These are phyloP conservation scores for Pseudopyrenochaeta lycopersici DNA, from an alignment of 2,329 filamentous ascomycete species.

Conservation along the genomic window DNA sequence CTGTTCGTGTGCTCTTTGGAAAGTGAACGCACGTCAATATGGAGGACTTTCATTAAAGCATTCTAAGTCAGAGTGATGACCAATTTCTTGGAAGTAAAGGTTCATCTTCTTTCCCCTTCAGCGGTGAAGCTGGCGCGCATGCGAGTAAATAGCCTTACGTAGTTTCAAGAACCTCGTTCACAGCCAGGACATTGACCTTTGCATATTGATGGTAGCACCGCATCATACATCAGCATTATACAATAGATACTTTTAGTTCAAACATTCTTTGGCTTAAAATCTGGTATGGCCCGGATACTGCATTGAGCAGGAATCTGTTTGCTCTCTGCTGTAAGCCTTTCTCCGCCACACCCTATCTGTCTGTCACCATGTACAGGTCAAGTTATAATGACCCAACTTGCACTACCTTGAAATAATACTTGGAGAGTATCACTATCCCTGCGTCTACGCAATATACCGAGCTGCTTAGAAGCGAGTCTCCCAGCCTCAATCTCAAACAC, in stretches of 20 bases:
- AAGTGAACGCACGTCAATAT: background rate
- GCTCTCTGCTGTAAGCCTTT: background rate
- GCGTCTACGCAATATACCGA: conserved; percentile 3
- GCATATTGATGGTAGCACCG: background rate
- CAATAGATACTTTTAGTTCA: background rate
- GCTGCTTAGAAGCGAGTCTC: background rate
- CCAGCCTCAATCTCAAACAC: background rate
- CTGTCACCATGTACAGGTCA: no score
- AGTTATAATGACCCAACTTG: no score
- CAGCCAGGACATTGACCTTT: background rate
- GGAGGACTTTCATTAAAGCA: no score
- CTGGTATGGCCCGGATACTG: background rate
- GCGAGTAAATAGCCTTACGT: background rate
- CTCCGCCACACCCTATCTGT: background rate
- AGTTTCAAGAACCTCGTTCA: background rate
- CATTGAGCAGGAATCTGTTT: background rate
- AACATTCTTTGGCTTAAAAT: background rate
- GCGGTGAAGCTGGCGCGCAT: background rate
- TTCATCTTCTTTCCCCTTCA: background rate
- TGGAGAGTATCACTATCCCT: no score
- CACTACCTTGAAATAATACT: no score
- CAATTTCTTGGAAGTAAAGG: no score
- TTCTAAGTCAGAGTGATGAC: no score
- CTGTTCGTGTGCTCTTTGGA: conserved; percentile 38
- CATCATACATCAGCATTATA: background rate